These are phyloP conservation scores for Eragrostis tef DNA, from an alignment of 202 grass and related monocot genomes.

Conservation along the genomic window DNA sequence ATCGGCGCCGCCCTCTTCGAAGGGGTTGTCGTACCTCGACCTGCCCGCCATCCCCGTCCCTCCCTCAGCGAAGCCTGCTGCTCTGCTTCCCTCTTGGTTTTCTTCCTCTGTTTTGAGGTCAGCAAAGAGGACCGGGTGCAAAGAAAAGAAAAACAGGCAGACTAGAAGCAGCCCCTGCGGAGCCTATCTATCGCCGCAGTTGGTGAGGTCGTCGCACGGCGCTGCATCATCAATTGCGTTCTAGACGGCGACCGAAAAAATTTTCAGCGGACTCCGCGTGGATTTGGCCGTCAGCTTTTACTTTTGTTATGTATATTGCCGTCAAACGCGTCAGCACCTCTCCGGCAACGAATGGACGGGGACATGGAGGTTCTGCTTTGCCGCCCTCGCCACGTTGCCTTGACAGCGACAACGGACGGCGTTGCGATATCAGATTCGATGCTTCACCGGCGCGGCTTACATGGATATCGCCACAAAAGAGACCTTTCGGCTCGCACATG, in stretches of 20 bases:
- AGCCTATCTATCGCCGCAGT: background rate
- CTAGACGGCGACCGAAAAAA: conserved; percentile 18
- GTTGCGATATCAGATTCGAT: background rate
- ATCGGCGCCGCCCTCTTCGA: conserved; percentile 59
- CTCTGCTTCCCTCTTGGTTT: background rate
- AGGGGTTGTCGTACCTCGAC: conserved; percentile 60
- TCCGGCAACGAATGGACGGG: background rate
- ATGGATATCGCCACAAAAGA: background rate
- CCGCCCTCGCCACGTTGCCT: background rate
- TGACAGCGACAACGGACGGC: conserved; percentile 20
- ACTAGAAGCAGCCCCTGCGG: background rate
- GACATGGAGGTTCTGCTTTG: background rate
- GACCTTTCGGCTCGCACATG: background rate
- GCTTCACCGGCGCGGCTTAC: too few species aligned
- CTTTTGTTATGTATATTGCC: conserved; percentile 45
- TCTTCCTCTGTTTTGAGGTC: conserved; percentile 16
- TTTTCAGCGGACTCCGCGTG: conserved; percentile 41
- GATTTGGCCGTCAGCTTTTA: conserved; percentile 46
- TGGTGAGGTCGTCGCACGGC: conserved; percentile 11
- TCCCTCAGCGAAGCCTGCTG: background rate
- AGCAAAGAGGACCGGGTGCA: conserved; percentile 4
- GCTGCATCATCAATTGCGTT: conserved; percentile 32
- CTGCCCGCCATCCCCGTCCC: conserved; percentile 49
- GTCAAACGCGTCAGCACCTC: conserved; percentile 11
- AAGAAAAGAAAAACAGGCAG: background rate